phyloP scores from a whole-genome alignment of 306 rosid species.

The Gillenia trifoliata region DNA sequence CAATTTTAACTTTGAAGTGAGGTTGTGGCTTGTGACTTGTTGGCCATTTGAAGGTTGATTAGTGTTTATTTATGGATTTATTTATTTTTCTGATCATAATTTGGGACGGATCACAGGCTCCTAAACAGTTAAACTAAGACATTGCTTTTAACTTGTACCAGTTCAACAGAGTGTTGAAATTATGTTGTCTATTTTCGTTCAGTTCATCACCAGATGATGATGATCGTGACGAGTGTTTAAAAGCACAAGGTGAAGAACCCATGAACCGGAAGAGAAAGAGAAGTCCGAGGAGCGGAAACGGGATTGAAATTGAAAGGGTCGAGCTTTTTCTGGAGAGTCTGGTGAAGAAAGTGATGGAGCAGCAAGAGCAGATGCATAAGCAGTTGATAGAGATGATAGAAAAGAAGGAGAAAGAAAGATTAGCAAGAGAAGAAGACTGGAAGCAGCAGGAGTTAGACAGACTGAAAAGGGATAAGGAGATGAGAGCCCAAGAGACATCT shows the following conservation, averaged over 20 bases:
- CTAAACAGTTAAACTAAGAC: too few relatives aligned
- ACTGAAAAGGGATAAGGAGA: conserved; percentile 50
- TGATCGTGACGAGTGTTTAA: not conserved
- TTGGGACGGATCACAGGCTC: not conserved
- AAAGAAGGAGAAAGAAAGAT: conserved; percentile 65
- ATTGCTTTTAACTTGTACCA: too few relatives aligned
- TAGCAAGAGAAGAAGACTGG: conserved; percentile 77
- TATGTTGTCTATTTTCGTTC: conserved; percentile 24
- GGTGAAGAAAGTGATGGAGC: conserved; percentile 64
- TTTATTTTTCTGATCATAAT: not conserved
- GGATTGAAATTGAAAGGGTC: conserved; percentile 29
- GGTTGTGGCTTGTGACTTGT: not conserved
- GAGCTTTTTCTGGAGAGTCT: conserved; percentile 50
- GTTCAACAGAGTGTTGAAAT: too few relatives aligned
- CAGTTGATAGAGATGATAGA: conserved; percentile 65
- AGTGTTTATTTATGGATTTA: not conserved
- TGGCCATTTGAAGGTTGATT: not conserved
- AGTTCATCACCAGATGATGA: conserved; percentile 46
- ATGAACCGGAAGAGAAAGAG: conserved; percentile 46
- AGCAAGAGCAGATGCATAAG: conserved; percentile 74
- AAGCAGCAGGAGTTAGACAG: conserved; percentile 63
- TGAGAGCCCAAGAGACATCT: conserved; percentile 59
- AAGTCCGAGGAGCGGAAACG: conserved; percentile 6
- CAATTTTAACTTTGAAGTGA: not conserved
- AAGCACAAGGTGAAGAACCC: conserved; percentile 5